Conservation (phyloP, 345 rosid genomes). For the Pistacia vera region DNA sequence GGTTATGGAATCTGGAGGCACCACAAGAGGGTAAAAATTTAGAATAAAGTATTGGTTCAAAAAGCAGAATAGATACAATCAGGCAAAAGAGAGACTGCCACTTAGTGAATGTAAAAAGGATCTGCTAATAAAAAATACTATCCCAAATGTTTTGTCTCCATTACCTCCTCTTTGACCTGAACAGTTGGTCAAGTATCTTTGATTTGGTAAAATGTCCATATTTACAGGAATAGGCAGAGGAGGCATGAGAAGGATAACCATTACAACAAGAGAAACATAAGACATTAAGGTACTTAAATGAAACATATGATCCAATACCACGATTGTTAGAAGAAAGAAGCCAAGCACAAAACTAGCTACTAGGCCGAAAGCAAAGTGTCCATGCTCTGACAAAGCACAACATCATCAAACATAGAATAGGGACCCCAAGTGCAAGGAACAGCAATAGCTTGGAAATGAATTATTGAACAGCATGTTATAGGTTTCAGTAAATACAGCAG, state of each 20-base stretch:
- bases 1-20: too few species aligned
- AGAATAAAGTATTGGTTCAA: too few species aligned
- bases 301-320: conserved; percentile 42
- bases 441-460: conserved; percentile 60
- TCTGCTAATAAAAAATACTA: too few species aligned
- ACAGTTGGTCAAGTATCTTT: conserved; percentile 22
- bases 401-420: conserved; percentile 49
- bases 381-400: conserved; percentile 57
- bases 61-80: too few species aligned
- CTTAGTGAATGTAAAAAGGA: too few species aligned
- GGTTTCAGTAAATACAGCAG: conserved; percentile 62
- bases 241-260: conserved; percentile 64
- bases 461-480: conserved; percentile 43
- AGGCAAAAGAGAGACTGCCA: too few species aligned
- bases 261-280: conserved; percentile 32
- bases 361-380: conserved; percentile 59
- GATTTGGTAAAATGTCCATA: conserved; percentile 48
- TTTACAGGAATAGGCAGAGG: conserved; percentile 66
- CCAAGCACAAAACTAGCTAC: conserved; percentile 50
- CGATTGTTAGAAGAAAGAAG: conserved; percentile 49
- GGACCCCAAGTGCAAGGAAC: conserved; percentile 62
- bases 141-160: conserved; percentile 30
- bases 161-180: conserved; percentile 17
- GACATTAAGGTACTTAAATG: conserved; percentile 40
- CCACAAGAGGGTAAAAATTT: too few species aligned